Evolutionary conservation across 1,139 yeast genomes (phyloP).

Genomic region (Hyphopichia wangnamkhiaoensis): DNA sequence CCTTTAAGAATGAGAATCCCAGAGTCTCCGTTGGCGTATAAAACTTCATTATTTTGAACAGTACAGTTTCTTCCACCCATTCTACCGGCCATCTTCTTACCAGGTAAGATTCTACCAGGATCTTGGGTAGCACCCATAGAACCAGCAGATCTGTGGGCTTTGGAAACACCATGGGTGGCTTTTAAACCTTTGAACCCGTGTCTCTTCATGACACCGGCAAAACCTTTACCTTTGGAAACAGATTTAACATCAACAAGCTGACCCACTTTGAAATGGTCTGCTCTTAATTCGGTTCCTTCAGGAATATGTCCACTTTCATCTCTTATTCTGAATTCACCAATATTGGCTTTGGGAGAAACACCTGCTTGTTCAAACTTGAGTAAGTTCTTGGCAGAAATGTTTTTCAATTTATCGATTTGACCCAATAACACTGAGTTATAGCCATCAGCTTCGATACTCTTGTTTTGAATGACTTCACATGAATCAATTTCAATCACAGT

Average conservation of each 20-base stretch:
- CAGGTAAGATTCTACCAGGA: slow-evolving; percentile 96
- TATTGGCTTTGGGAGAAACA: slow-evolving; percentile 78
- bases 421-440: slow-evolving; percentile 88
- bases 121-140: slow-evolving; percentile 94
- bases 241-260: slow-evolving; percentile 82
- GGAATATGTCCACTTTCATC: slow-evolving; percentile 67
- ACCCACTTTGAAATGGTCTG: slow-evolving; percentile 83
- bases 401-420: slow-evolving; percentile 69
- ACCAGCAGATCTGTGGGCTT: slow-evolving; percentile 95
- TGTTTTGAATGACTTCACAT: slow-evolving; percentile 78
- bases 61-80: slow-evolving; percentile 84
- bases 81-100: slow-evolving; percentile 97
- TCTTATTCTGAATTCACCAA: slow-evolving; percentile 79
- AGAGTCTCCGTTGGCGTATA: slow-evolving; percentile 76
- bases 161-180: slow-evolving; percentile 96
- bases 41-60: slow-evolving; percentile 70
- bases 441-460: slow-evolving; percentile 70
- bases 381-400: slow-evolving; percentile 63
- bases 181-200: slow-evolving; percentile 88
- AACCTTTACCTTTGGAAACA: slow-evolving; percentile 91
- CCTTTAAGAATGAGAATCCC: slow-evolving; percentile 88
- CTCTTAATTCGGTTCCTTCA: slow-evolving; percentile 74
- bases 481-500: slow-evolving; percentile 88
- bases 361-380: slow-evolving; percentile 81
- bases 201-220: slow-evolving; percentile 98